Evolutionary conservation across 352 stramenopile genomes (phyloP).

Genomic region (Phytopythium cucurbitacearum): DNA sequence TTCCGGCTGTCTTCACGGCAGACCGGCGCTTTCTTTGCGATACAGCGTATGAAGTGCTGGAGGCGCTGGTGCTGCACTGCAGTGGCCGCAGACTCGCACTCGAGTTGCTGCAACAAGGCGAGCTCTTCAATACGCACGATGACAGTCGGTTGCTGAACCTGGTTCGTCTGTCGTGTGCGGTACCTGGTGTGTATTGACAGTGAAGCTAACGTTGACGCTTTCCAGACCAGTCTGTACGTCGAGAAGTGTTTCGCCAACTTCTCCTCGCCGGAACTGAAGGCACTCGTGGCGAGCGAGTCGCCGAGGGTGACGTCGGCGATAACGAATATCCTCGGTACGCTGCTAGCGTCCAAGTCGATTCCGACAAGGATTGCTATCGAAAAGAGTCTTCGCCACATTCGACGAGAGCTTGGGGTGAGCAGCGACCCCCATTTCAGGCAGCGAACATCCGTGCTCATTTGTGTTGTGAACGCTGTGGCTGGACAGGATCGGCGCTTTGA

Average conservation of each 20-base stretch:
- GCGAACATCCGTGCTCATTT: neutral
- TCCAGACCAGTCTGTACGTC: conserved; percentile 49
- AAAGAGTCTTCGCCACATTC: conserved; percentile 32
- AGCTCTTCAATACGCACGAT: conserved; percentile 20
- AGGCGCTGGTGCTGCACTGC: conserved; percentile 47
- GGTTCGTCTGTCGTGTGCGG: conserved; percentile 15
- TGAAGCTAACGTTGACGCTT: neutral
- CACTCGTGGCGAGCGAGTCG: conserved; percentile 17
- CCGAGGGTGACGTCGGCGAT: conserved; percentile 12
- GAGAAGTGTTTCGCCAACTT: conserved; percentile 55
- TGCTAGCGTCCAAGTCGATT: conserved; percentile 40
- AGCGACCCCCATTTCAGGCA: neutral
- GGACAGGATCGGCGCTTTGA: conserved; percentile 5
- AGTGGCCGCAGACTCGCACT: conserved; percentile 35
- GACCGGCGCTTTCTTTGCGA: conserved; percentile 59
- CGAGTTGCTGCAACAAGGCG: conserved; percentile 27
- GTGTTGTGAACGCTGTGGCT: neutral
- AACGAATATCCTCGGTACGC: conserved; percentile 17
- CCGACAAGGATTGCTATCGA: conserved; percentile 39
- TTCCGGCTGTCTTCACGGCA: conserved; percentile 40
- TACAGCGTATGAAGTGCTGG: conserved; percentile 52
- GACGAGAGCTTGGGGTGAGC: conserved; percentile 35
- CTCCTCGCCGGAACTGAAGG: conserved; percentile 18
- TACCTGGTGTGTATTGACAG: neutral
- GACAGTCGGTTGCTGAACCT: conserved; percentile 49